Evolutionary conservation across 2,329 filamentous ascomycete species (phyloP), one percentile per base, ranked within the genome.

Genomic region (Fusarium praegraminearum): DNA sequence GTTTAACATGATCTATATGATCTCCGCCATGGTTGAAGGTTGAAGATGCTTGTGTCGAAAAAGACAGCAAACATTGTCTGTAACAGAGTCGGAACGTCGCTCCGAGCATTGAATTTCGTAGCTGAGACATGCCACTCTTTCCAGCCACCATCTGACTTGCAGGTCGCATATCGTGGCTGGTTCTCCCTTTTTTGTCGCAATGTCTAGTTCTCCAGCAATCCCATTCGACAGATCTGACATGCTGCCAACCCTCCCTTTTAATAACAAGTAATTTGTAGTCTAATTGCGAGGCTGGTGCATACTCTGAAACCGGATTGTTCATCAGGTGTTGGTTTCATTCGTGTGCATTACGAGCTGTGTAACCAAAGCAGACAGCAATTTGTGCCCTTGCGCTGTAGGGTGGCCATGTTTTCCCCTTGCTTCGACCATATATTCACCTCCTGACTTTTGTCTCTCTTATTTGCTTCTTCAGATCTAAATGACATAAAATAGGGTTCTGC

Each of bases 161-260:
- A 62, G 55, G 24, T 70, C 38, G 41, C 49, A 50, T 30, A 67
- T 43, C 44, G 67, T 70, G 63, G 63, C 62, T 70, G 54, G 43
- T 32, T 53, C 45, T 59, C 66, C 38, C 50, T 64, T 22, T 20
- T 50, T 18, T 51, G 9, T 38, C 22, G n/a, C 20, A 44, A 44
- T 68, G 62, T 64, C 52, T 59, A 45, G 28, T 40, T 35, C 33
- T 67, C 44, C 56, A 46, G n/a, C 38, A 24, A 26, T 49, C 32
- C 49, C 22, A 62, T 62, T 50, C 33, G 38, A 43, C 32, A 30
- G 32, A 36, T 33, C 18, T 46, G 36, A 51, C 16, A 51, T 52
- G 44, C 24, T 22, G 36, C 26, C 46, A 52, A 24, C 50, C 52
- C 55, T 68, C 55, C 52, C 51, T 43, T 36, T 40, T 41, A 30